Conservation (phyloP, 139 green algal species). For the Asterochloris sp. region DNA sequence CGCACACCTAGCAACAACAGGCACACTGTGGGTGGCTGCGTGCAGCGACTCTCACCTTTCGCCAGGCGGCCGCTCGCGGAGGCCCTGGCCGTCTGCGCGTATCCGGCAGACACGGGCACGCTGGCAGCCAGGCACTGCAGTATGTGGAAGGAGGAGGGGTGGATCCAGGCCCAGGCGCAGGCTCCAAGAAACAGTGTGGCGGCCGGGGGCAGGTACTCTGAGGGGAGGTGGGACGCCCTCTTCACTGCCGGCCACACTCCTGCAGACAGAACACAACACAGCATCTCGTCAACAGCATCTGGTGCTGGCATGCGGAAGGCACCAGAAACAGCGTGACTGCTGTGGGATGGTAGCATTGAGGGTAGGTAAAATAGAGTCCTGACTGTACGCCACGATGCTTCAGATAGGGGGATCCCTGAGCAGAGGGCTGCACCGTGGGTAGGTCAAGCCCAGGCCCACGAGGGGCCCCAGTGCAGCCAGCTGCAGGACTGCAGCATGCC, state of each 20-base stretch:
- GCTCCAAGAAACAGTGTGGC: conserved; percentile 19
- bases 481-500: no score
- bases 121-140: conserved; percentile 13
- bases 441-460: no score
- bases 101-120: conserved; percentile 13
- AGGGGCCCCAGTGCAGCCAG: no score
- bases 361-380: no score
- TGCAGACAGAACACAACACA: background rate
- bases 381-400: no score
- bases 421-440: no score
- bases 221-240: background rate
- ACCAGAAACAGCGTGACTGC: no score
- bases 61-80: conserved; percentile 12
- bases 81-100: conserved; percentile 20
- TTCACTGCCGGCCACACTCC: conserved; percentile 5
- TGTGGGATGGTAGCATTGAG: no score
- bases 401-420: no score
- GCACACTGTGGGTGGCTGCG: no score
- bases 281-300: background rate
- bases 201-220: conserved; percentile 2
- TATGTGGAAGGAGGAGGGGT: conserved; percentile 14
- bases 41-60: background rate
- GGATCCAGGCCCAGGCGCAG: conserved; percentile 20
- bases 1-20: background rate
- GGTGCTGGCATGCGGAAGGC: no score